phyloP scores from a whole-genome alignment of 2,329 filamentous ascomycete species.

The Aspergillus sp. region DNA sequence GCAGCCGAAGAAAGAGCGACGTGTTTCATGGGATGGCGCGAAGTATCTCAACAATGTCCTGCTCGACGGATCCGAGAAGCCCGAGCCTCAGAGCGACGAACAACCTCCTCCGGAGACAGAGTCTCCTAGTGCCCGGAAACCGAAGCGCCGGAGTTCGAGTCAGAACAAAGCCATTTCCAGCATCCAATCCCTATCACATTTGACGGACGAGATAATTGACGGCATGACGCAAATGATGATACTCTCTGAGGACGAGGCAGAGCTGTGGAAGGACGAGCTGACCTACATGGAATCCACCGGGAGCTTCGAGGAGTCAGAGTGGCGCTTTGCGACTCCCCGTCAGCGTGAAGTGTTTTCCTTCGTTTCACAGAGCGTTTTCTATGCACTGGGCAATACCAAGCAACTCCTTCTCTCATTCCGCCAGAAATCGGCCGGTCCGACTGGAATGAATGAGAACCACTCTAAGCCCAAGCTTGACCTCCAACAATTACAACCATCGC shows the following conservation, averaged over 20 bases:
- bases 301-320: slow-evolving; percentile 40
- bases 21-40: slow-evolving; percentile 44
- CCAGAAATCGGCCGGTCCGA: slow-evolving; percentile 16
- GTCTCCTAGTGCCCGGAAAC: slow-evolving; percentile 24
- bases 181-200: slow-evolving; percentile 38
- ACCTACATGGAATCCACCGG: slow-evolving; percentile 39
- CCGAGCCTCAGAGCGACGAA: slow-evolving; percentile 11
- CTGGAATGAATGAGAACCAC: slow-evolving; percentile 4
- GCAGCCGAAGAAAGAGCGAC: slow-evolving; percentile 33
- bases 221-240: slow-evolving; percentile 40
- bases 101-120: slow-evolving; percentile 20
- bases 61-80: slow-evolving; percentile 17
- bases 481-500: slow-evolving; percentile 33
- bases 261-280: slow-evolving; percentile 42
- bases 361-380: slow-evolving; percentile 48
- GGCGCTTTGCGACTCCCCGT: slow-evolving; percentile 39
- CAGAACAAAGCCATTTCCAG: slow-evolving; percentile 16
- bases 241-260: slow-evolving; percentile 39
- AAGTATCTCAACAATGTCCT: slow-evolving; percentile 35
- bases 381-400: slow-evolving; percentile 43
- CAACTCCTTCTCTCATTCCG: slow-evolving; percentile 47
- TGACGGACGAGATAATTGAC: slow-evolving; percentile 41
- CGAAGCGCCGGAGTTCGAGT: slow-evolving; percentile 16
- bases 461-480: slow-evolving; percentile 30
- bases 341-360: slow-evolving; percentile 45